These are phyloP conservation scores for Exserohilum rostratum DNA, from an alignment of 2,329 filamentous ascomycete genomes.

Conservation along the genomic window DNA sequence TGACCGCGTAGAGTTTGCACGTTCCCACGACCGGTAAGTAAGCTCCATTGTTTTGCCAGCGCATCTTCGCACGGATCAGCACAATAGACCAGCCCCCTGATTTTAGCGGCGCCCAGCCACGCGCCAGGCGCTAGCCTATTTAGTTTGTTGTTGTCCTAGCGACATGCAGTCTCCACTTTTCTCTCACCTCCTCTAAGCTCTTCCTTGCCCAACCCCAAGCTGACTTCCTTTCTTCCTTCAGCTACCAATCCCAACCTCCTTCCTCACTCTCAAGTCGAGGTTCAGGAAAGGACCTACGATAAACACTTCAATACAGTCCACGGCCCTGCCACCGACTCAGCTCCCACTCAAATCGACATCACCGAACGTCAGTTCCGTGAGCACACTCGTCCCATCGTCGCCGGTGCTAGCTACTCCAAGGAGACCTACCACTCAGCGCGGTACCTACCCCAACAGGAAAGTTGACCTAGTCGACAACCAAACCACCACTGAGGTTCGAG, in stretches of 20 bases:
- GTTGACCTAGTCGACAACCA: constrained; percentile 46
- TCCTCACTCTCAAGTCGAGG: constrained; percentile 72
- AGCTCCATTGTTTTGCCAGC: constrained; percentile 37
- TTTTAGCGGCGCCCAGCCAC: constrained; percentile 43
- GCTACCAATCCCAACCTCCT: constrained; percentile 62
- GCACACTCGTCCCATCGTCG: constrained; percentile 62
- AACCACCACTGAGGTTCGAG: constrained; percentile 53
- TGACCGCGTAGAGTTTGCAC: constrained; percentile 36
- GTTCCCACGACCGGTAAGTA: constrained; percentile 40
- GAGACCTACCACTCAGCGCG: constrained; percentile 51
- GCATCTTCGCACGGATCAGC: constrained; percentile 38
- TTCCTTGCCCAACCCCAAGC: constrained; percentile 43
- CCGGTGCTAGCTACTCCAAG: constrained; percentile 49
- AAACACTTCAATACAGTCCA: constrained; percentile 55
- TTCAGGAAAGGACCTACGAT: constrained; percentile 61
- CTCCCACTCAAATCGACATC: constrained; percentile 63
- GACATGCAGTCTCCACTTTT: constrained; percentile 48
- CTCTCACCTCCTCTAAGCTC: constrained; percentile 38
- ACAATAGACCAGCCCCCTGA: constrained; percentile 42
- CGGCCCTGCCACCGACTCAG: constrained; percentile 58
- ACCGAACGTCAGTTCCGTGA: constrained; percentile 69
- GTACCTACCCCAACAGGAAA: constrained; percentile 47
- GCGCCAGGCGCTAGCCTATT: constrained; percentile 40
- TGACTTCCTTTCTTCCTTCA: constrained; percentile 50
- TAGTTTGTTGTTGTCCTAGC: constrained; percentile 49